Evolutionary conservation across 257 asterid species (phyloP).

Genomic region (Penstemon newberryi): DNA sequence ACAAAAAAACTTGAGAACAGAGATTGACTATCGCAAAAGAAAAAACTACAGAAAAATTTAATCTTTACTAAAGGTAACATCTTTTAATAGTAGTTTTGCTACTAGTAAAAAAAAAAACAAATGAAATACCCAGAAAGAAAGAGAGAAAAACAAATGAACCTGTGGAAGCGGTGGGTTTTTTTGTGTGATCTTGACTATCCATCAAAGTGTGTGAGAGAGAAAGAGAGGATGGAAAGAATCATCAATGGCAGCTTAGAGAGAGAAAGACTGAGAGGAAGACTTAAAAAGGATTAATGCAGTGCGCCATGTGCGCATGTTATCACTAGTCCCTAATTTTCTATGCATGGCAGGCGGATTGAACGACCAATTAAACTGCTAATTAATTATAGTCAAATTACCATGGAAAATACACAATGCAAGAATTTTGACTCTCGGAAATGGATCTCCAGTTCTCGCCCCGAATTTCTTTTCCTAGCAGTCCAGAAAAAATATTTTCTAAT

Average conservation of each 20-base stretch:
- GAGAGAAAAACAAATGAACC: constrained; percentile 23
- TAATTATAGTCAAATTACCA: not conserved
- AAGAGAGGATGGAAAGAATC: not conserved
- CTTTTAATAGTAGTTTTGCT: no score
- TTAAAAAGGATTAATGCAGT: constrained; percentile 26
- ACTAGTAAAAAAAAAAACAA: not conserved
- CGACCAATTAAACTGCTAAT: not conserved
- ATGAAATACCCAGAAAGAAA: not conserved
- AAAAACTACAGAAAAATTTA: no score
- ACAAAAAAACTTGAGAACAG: not conserved
- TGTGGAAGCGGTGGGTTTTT: constrained; percentile 30
- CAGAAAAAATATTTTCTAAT: no score
- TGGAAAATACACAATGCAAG: not conserved
- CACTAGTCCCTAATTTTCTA: constrained; percentile 34
- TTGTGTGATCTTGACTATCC: constrained; percentile 36
- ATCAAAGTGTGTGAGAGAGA: constrained; percentile 29
- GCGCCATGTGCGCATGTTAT: constrained; percentile 57
- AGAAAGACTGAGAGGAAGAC: constrained; percentile 31
- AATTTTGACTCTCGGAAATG: not conserved
- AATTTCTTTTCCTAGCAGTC: no score
- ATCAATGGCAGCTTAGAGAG: constrained; percentile 14
- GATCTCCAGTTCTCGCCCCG: not conserved
- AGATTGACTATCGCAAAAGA: not conserved
- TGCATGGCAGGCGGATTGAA: constrained; percentile 30
- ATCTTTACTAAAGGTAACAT: no score